Conservation (phyloP, 768 basidiomycete species). For the Hericium alpestre region DNA sequence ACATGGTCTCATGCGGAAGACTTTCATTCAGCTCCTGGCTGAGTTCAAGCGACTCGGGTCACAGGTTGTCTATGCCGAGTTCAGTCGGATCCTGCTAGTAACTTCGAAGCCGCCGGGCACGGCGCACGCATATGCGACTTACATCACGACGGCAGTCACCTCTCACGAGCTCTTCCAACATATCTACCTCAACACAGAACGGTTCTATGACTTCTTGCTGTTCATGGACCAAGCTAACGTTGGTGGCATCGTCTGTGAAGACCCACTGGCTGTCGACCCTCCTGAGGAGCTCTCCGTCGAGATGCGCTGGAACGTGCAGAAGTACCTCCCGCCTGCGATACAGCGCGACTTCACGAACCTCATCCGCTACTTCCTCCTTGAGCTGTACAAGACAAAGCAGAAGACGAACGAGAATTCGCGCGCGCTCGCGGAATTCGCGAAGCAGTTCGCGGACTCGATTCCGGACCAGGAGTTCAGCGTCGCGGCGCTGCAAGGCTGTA, state of each 20-base stretch:
- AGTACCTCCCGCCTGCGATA: conserved; percentile 76
- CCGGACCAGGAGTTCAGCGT: conserved; percentile 84
- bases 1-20: conserved; percentile 94
- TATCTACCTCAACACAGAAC: conserved; percentile 72
- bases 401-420: conserved; percentile 48
- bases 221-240: conserved; percentile 96
- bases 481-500: conserved; percentile 84
- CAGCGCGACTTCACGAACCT: conserved; percentile 66
- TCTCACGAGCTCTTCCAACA: conserved; percentile 95
- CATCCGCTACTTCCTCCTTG: conserved; percentile 76
- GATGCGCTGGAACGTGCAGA: conserved; percentile 88
- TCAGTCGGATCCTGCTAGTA: conserved; percentile 79
- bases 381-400: conserved; percentile 68
- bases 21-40: conserved; percentile 90
- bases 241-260: conserved; percentile 78
- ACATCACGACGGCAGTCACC: conserved; percentile 87
- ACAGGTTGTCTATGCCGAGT: conserved; percentile 87
- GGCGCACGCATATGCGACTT: conserved; percentile 91
- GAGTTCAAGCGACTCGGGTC: conserved; percentile 95
- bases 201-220: conserved; percentile 87
- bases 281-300: conserved; percentile 62
- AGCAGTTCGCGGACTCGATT: conserved; percentile 69
- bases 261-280: conserved; percentile 59
- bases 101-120: conserved; percentile 95
- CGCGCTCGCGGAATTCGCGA: conserved; percentile 63